Evolutionary conservation across 139 green algal species (phyloP).

Genomic region (Micractinium sp.): DNA sequence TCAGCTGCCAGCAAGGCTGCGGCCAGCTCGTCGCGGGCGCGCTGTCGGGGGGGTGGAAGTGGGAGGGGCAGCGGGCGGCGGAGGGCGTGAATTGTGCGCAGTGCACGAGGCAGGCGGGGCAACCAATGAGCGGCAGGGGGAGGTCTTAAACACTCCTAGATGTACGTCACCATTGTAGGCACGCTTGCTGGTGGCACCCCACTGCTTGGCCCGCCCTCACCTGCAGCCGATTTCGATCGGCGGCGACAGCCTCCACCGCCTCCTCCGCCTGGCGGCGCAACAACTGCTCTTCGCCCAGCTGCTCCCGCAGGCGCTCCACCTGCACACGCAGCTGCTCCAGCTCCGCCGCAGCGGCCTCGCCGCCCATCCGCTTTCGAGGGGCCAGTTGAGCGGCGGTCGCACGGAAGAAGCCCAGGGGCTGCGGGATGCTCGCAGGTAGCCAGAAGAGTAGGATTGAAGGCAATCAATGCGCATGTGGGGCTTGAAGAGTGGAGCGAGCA

Average conservation of each 20-base stretch:
- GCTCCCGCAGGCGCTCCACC: conserved; percentile 5
- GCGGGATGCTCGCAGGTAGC: no score
- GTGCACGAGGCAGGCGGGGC: not conserved
- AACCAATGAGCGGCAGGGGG: no score
- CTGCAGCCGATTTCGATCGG: conserved; percentile 1
- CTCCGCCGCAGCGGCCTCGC: not conserved
- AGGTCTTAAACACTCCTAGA: not conserved
- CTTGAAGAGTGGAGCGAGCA: no score
- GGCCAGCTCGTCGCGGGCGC: conserved; percentile 12
- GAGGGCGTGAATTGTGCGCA: not conserved
- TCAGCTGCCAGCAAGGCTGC: conserved; percentile 47
- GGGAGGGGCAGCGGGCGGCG: not conserved
- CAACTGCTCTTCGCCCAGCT: conserved; percentile 11
- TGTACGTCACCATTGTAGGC: not conserved
- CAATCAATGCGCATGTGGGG: no score
- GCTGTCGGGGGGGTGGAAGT: not conserved
- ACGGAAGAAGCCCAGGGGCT: no score
- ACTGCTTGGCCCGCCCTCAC: not conserved
- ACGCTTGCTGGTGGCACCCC: not conserved
- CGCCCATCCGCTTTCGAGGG: not conserved
- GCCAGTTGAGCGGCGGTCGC: not conserved
- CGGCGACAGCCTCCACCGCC: not conserved
- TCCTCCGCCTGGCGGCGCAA: conserved; percentile 19
- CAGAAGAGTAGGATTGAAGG: no score
- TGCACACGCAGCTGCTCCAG: conserved; percentile 1